These are phyloP conservation scores for Lactarius sanguifluus DNA, from an alignment of 768 basidiomycete species.

Conservation along the genomic window DNA sequence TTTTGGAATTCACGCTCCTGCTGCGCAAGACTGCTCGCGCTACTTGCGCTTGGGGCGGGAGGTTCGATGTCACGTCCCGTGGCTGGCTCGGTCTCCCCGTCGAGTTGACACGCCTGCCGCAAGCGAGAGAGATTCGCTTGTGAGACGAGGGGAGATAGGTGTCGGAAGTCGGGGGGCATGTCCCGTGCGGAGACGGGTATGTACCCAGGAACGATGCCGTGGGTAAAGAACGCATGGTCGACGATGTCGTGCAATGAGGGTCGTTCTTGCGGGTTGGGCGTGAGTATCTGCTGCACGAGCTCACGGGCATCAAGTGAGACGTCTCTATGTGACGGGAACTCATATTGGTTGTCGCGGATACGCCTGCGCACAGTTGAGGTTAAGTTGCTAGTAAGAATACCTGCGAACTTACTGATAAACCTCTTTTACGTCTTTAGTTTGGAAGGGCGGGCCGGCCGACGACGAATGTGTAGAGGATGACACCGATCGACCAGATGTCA, in stretches of 20 bases:
- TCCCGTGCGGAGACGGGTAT: constrained; percentile 83
- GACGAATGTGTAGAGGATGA: constrained; percentile 93
- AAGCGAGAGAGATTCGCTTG: constrained; percentile 69
- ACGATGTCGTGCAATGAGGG: constrained; percentile 86
- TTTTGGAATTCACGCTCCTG: constrained; percentile 97
- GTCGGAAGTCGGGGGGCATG: constrained; percentile 68
- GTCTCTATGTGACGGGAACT: constrained; percentile 76
- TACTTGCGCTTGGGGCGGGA: constrained; percentile 35
- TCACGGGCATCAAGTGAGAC: constrained; percentile 72
- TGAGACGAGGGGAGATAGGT: constrained; percentile 59
- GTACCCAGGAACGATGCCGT: constrained; percentile 75
- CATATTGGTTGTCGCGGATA: constrained; percentile 91
- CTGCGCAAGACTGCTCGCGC: constrained; percentile 62
- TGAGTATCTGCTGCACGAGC: constrained; percentile 82
- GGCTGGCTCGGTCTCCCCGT: constrained; percentile 53
- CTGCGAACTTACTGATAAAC: constrained; percentile 78
- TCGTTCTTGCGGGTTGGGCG: constrained; percentile 76
- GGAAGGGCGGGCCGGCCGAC: constrained; percentile 97
- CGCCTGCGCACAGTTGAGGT: constrained; percentile 49
- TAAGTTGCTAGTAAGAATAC: background rate
- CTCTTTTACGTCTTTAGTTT: constrained; percentile 95
- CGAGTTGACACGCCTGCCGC: constrained; percentile 60
- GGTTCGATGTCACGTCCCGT: constrained; percentile 29
- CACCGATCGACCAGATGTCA: constrained; percentile 96
- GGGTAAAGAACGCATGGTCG: constrained; percentile 78